Base-by-base conservation (phyloP, 2,329 filamentous ascomycete species). In the Calonectria fujianensis region DNA sequence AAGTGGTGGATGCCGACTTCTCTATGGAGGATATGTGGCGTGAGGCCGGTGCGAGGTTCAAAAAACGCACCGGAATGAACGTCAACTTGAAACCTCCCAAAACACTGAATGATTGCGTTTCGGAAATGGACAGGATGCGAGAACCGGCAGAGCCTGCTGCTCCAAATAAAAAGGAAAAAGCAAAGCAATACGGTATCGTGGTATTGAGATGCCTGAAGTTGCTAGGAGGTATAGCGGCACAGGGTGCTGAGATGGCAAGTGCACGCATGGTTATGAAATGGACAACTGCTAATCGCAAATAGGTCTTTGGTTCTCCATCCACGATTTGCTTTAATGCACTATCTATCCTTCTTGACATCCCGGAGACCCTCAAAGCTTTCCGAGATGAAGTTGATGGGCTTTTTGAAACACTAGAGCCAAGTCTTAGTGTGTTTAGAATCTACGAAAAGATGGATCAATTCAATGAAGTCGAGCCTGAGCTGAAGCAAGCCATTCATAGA, bases 361-460 rank as follows among this genome's bases (percentile, higher is more conserved):
- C 57, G 16, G 57, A 61, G 35, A 61, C 57, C 3, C 57, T 61
- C 2, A 61, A 41, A 14, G 57, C 57, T 27, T 61, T 61, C 27
- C 24, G 57, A 41, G 57, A 35, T 9, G 35, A 61, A 41, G 20
- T 61, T 4, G 57, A 61, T 11, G 57, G 57, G 20, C 57, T 61
- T 29, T 61, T 61, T 29, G 57, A 61, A 29, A 61, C 57, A 4
- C n/a, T 61, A 13, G 57, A 61, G 7, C 57, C 57, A 27, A 61
- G 57, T 29, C 35, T 61, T 3, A 61, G 57, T 18, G 57, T 61
- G 20, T 61, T 61, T 24, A 24, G 57, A 27, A 61, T 61, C 35
- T 61, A 61, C n/a, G 57, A 61, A 29, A 61, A 61, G 57, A 61
- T 61, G 57, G 57, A 61, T 11, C 57, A 61, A 29, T 61, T 61